Evolutionary conservation across 345 rosid genomes (phyloP).

Genomic region (Anastatica hierochuntica): DNA sequence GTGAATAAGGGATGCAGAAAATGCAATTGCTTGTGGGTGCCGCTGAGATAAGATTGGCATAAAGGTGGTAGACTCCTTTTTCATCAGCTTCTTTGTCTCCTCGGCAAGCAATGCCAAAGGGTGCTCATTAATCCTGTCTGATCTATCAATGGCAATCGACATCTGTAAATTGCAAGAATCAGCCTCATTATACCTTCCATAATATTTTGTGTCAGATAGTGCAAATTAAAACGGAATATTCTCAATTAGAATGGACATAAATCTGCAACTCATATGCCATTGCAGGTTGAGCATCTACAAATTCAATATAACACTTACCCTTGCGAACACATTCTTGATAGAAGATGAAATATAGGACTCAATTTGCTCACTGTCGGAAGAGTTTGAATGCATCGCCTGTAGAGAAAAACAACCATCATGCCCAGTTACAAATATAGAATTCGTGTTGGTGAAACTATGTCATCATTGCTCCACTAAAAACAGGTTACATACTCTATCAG

Average conservation of each 20-base stretch:
- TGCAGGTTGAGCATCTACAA: not conserved
- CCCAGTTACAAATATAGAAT: slow-evolving; percentile 14
- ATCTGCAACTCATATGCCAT: not conserved
- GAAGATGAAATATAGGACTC: slow-evolving; percentile 78
- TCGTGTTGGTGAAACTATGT: slow-evolving; percentile 4
- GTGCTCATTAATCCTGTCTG: slow-evolving; percentile 57
- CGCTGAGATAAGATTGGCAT: slow-evolving; percentile 72
- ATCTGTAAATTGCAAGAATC: slow-evolving; percentile 38
- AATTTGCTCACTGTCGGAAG: slow-evolving; percentile 75
- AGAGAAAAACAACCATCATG: slow-evolving; percentile 17
- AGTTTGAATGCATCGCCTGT: slow-evolving; percentile 56
- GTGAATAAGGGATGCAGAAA: slow-evolving; percentile 84
- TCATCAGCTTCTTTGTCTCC: slow-evolving; percentile 68
- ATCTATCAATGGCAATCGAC: slow-evolving; percentile 53
- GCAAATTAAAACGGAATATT: not conserved
- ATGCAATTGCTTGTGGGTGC: slow-evolving; percentile 66
- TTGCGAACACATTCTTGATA: slow-evolving; percentile 61
- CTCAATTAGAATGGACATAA: not conserved
- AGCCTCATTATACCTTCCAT: slow-evolving; percentile 8
- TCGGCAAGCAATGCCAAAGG: slow-evolving; percentile 82
- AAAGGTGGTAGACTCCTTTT: slow-evolving; percentile 56
- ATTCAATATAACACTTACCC: slow-evolving; percentile 41
- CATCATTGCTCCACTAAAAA: slow-evolving; percentile 4
- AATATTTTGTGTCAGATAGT: not conserved
- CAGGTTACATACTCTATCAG: slow-evolving; percentile 52